A percentile compares a stretch with the other conserved stretches of the same genome.
Conservation (phyloP, 2,329 filamentous ascomycete genomes). For the Moelleriella libera region DNA sequence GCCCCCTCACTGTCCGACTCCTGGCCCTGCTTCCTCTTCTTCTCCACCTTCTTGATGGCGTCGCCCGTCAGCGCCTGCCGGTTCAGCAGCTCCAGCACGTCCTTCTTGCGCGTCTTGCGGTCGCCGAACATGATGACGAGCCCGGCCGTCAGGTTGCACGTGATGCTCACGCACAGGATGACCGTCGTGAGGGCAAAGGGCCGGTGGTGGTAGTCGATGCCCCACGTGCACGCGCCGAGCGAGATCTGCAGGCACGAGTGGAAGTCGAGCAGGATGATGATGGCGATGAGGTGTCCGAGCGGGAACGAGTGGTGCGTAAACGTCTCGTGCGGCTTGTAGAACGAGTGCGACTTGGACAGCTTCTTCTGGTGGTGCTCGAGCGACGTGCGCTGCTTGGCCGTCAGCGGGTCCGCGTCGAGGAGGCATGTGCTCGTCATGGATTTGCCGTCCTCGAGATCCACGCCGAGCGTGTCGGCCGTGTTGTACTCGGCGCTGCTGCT, state of each 20-base stretch:
- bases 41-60: constrained; percentile 32
- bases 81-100: constrained; percentile 64
- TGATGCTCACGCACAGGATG: constrained; percentile 67
- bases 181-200: constrained; percentile 63
- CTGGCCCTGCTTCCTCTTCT: constrained; percentile 4
- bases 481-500: constrained; percentile 5
- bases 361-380: constrained; percentile 68
- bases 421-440: constrained; percentile 20
- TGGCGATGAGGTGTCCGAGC: constrained; percentile 55
- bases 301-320: constrained; percentile 71
- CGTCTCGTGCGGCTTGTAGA: constrained; percentile 82
- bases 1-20: neutral
- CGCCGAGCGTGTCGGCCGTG: neutral
- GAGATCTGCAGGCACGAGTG: constrained; percentile 72
- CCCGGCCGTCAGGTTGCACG: constrained; percentile 63
- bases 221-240: constrained; percentile 66
- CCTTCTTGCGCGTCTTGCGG: constrained; percentile 68
- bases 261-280: constrained; percentile 66
- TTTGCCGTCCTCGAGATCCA: constrained; percentile 26
- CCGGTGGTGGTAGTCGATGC: constrained; percentile 55
- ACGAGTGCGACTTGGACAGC: constrained; percentile 70
- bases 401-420: constrained; percentile 47
- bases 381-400: constrained; percentile 48
- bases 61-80: constrained; percentile 59
- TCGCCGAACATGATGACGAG: constrained; percentile 67